A percentile compares a stretch with the other conserved stretches of the same genome.
Evolutionary conservation across 768 basidiomycete species (phyloP).

Genomic region (Lentinula edodes): DNA sequence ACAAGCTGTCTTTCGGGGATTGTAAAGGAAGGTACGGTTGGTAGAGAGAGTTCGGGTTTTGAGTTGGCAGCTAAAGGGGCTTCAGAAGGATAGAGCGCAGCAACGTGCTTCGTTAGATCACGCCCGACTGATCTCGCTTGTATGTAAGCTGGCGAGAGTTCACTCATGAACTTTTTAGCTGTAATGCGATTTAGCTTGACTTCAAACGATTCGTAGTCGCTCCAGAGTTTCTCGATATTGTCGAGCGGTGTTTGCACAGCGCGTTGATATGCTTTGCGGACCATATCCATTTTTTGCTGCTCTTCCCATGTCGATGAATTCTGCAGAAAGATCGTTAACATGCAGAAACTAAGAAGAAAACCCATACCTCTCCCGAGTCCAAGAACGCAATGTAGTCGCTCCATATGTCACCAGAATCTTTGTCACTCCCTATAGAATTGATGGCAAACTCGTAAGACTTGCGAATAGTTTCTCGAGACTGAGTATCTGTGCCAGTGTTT

Average conservation of each 20-base stretch:
- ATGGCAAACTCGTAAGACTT: constrained; percentile 94
- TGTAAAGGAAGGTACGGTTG: constrained; percentile 68
- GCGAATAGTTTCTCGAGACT: constrained; percentile 70
- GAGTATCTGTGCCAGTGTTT: constrained; percentile 50
- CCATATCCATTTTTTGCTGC: constrained; percentile 89
- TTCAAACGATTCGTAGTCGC: constrained; percentile 90
- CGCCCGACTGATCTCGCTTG: constrained; percentile 88
- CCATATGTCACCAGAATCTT: constrained; percentile 92
- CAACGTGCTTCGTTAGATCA: constrained; percentile 68
- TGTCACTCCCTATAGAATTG: constrained; percentile 84
- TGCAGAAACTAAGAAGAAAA: not conserved
- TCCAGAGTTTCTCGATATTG: constrained; percentile 90
- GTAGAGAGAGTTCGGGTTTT: constrained; percentile 50
- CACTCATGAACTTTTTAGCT: constrained; percentile 93
- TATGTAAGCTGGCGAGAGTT: constrained; percentile 92
- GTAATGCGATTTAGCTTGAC: constrained; percentile 85
- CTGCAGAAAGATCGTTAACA: not conserved
- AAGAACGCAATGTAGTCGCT: constrained; percentile 90
- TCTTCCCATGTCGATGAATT: constrained; percentile 83
- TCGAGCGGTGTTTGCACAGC: constrained; percentile 93
- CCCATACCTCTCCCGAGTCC: constrained; percentile 66
- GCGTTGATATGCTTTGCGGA: constrained; percentile 89
- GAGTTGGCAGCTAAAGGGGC: constrained; percentile 35
- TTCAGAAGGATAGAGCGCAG: constrained; percentile 50
- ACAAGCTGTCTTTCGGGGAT: constrained; percentile 67